These are phyloP conservation scores for Dendrothele bispora DNA, from an alignment of 768 basidiomycete species.

Conservation along the genomic window DNA sequence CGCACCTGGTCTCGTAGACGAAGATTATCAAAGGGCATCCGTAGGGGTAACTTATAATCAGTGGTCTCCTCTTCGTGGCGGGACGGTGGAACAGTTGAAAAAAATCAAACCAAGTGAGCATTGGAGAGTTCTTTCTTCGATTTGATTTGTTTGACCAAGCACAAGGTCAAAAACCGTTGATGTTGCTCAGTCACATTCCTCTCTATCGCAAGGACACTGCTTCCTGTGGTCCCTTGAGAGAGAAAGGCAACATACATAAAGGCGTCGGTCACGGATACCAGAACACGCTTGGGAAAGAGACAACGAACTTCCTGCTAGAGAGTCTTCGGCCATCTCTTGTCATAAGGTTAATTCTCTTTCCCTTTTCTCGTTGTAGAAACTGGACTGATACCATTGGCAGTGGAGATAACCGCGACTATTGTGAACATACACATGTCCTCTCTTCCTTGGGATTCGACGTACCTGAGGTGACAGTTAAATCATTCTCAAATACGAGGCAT, in stretches of 20 bases:
- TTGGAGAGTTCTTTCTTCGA: background rate
- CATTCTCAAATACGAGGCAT: conserved; percentile 76
- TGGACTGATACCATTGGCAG: conserved; percentile 35
- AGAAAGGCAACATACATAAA: conserved; percentile 67
- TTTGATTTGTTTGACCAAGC: conserved; percentile 2
- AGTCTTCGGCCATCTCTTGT: conserved; percentile 64
- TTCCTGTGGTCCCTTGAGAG: conserved; percentile 75
- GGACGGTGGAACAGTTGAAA: conserved; percentile 62
- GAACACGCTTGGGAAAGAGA: conserved; percentile 78
- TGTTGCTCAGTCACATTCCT: conserved; percentile 87
- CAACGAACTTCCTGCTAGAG: conserved; percentile 70
- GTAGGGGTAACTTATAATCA: conserved; percentile 47
- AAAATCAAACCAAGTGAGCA: conserved; percentile 34
- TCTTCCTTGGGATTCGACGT: conserved; percentile 27
- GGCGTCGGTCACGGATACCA: conserved; percentile 84
- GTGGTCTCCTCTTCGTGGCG: conserved; percentile 54
- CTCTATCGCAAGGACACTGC: conserved; percentile 73
- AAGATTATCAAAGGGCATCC: conserved; percentile 69
- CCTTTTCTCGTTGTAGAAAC: background rate
- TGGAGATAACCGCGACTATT: conserved; percentile 92
- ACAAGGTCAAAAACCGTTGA: conserved; percentile 43
- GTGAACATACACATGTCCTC: conserved; percentile 64
- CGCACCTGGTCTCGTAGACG: conserved; percentile 79
- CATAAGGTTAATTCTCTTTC: conserved; percentile 56
- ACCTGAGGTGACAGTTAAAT: conserved; percentile 85